Conservation (phyloP, 2,329 filamentous ascomycete species). For the Microcera coccophila region DNA sequence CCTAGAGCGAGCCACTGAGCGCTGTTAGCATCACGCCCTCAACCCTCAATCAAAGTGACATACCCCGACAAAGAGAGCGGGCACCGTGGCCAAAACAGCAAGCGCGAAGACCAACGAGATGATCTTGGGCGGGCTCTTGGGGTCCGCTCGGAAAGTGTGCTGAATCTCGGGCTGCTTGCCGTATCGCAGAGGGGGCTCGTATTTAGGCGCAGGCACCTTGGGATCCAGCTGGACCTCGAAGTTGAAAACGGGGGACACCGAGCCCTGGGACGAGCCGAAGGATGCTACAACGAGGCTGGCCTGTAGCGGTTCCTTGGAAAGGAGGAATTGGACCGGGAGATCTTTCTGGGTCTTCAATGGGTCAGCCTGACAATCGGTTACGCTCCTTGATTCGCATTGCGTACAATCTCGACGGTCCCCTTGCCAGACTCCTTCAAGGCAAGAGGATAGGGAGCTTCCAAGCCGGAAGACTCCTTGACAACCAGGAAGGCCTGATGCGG, state of each 20-base stretch:
- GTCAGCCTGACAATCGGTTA: conserved; percentile 29
- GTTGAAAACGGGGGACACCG: conserved; percentile 68
- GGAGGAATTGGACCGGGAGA: conserved; percentile 77
- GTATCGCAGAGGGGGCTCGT: conserved; percentile 73
- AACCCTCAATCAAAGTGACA: conserved; percentile 28
- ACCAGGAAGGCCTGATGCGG: conserved; percentile 94
- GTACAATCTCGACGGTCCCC: conserved; percentile 77
- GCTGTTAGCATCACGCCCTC: conserved; percentile 18
- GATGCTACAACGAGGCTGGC: conserved; percentile 84
- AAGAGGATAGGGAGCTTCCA: conserved; percentile 85
- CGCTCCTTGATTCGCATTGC: no score
- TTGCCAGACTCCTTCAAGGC: conserved; percentile 84
- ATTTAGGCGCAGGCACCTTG: conserved; percentile 54
- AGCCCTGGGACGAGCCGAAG: conserved; percentile 69
- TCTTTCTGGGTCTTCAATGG: conserved; percentile 73
- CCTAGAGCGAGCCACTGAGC: conserved; percentile 74
- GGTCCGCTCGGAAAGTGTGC: conserved; percentile 81
- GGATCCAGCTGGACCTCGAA: conserved; percentile 63
- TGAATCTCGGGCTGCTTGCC: conserved; percentile 79
- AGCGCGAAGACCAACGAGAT: conserved; percentile 75
- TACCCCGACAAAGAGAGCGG: conserved; percentile 68
- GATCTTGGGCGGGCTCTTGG: conserved; percentile 73
- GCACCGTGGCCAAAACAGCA: conserved; percentile 69
- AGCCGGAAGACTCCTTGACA: conserved; percentile 69
- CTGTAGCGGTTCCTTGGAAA: conserved; percentile 62